Evolutionary conservation across 2,329 filamentous ascomycete genomes (phyloP), one percentile per base, ranked within the genome.

Genomic region (Apiospora arundinis): DNA sequence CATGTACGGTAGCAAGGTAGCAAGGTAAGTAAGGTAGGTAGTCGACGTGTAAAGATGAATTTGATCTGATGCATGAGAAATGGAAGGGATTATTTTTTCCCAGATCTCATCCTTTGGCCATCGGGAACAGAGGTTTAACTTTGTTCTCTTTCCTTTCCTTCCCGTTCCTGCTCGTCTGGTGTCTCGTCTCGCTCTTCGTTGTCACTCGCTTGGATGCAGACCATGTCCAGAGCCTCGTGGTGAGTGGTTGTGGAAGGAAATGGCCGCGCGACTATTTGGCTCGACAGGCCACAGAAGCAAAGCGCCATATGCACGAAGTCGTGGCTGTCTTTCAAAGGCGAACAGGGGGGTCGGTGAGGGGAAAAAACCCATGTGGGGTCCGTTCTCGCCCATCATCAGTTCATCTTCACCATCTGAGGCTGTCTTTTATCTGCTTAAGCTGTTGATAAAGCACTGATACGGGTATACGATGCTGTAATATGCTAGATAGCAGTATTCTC

Each of bases 291-390:
- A 28, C 40, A 45, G 65, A 67, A 52, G 69, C 60, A 40, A 70
- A 21, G 32, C 44, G 49, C 49, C 60, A 40, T 49, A 52, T 52
- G 60, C 37, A 63, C 46, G 81, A 73, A 83, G 83, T 85, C 84
- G 84, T 86, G 84, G 84, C 84, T 83, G 78, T 78, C 80, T 77
- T 81, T 83, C 80, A 84, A 82, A 83, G 83, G 44, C 67, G 46
- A 67, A 70, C 70, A 68, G 71, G 71, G 71, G 71, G 66, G 45
- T 72, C 66, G 40, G 46, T 42, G 71, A 69, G 69, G 69, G 71
- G 71, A 69, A 71, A 69, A 71, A 63, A 16, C 44, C 40, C 18
- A 46, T 68, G 71, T 70, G 71, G 71, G 48, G 48, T n/a, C 25
- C 49, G 23, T 28, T 32, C 16, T 56, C 49, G 25, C 28, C 18